Base-by-base conservation (phyloP, 306 rosid species). In the Geum urbanum region DNA sequence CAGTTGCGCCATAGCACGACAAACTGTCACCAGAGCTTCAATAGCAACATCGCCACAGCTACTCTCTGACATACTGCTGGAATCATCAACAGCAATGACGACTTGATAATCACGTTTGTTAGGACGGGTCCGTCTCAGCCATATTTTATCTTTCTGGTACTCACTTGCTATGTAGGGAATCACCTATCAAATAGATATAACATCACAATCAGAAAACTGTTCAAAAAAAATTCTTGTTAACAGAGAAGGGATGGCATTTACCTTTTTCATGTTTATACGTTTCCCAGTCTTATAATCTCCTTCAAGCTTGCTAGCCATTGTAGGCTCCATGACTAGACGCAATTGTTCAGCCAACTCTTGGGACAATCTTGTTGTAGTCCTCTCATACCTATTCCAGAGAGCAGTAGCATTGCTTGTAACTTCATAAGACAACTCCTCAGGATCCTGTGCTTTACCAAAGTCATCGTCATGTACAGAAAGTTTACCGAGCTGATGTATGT, bases 41-140 rank as follows among this genome's bases (percentile, higher is more conserved):
- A 83, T 69, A 37, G 97, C 97, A 63, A 83, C 87, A 59, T 79
- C 86, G 48, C 97, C 95, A n/a, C 92, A 75, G 58, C 84, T 15
- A 80, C 77, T 85, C 81, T 90, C 96, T 9, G 95, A 88, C 97
- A 94, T 94, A 63, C 98, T 94, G 24, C 69, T 87, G 51, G 98
- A 94, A 86, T 94, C 98, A 84, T 94, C 98, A 78, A 94, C 75
- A 1, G 97, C 98, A 77, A 94, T 88, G 40, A 94, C 92, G 45
- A 90, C 85, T 85, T 94, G 97, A 67, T 94, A 94, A 80, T 94
- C 97, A 67, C 95, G 98, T 80, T 94, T 94, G 80, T 94, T 88
- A 56, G 95, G 98, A 32, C 88, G 80, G 62, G 98, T 94, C 82
- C 96, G 76, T 76, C 97, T 84, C 44, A 92, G 80, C 98, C 98